Conservation (phyloP, 2,329 filamentous ascomycete species). For the Aureobasidium sp. region DNA sequence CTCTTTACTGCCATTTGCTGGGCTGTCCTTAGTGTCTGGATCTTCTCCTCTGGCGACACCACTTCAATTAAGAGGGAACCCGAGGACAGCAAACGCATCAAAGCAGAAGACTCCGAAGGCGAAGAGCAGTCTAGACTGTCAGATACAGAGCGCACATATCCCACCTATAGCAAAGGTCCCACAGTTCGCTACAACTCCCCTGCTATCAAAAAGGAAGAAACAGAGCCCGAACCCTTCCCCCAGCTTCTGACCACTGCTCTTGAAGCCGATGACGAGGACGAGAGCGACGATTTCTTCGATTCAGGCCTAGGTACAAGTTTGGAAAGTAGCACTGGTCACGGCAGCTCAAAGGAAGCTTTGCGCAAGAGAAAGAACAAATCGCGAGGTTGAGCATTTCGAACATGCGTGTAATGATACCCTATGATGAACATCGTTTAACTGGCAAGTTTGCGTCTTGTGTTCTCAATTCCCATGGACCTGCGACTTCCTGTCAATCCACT, state of each 20-base stretch:
- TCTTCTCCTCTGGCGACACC: slow-evolving; percentile 23
- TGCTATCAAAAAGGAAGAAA: slow-evolving; percentile 25
- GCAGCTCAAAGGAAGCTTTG: neutral
- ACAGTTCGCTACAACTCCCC: slow-evolving; percentile 30
- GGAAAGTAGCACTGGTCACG: slow-evolving; percentile 32
- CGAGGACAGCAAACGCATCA: slow-evolving; percentile 18
- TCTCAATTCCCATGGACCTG: slow-evolving; percentile 7
- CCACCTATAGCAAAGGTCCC: slow-evolving; percentile 39
- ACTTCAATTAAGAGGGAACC: slow-evolving; percentile 18
- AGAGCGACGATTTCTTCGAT: slow-evolving; percentile 40
- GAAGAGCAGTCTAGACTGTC: slow-evolving; percentile 28
- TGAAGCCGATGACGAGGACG: slow-evolving; percentile 38
- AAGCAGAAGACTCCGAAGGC: slow-evolving; percentile 23
- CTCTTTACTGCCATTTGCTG: slow-evolving; percentile 60
- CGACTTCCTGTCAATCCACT: slow-evolving; percentile 41
- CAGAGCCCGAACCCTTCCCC: slow-evolving; percentile 17
- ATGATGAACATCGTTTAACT: neutral
- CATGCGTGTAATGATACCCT: neutral
- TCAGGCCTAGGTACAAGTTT: slow-evolving; percentile 45
- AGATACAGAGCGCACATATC: slow-evolving; percentile 44
- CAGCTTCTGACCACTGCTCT: slow-evolving; percentile 20
- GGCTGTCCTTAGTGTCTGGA: slow-evolving; percentile 45
- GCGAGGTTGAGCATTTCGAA: neutral
- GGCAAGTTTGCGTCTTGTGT: neutral
- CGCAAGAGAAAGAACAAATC: slow-evolving; percentile 12